Percentiles rank a stretch among this genome's conserved stretches.
These are phyloP conservation scores for Alternaria dauci DNA, from an alignment of 2,329 filamentous ascomycete genomes.

Conservation along the genomic window DNA sequence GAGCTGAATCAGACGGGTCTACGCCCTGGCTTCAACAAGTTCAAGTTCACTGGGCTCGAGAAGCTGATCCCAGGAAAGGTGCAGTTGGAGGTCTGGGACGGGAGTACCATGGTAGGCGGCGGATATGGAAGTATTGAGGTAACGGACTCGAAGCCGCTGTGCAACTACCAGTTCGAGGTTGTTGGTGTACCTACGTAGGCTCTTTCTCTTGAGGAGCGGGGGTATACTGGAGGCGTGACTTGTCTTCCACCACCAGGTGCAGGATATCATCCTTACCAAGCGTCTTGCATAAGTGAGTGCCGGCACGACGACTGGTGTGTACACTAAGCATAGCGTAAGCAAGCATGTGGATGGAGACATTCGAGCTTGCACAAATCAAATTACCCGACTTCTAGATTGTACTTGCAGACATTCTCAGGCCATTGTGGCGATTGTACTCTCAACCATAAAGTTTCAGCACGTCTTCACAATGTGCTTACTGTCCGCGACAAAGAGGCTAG, in stretches of 20 bases:
- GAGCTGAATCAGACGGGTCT: constrained; percentile 20
- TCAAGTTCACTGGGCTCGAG: constrained; percentile 28
- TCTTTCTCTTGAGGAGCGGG: not conserved
- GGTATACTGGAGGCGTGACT: no score
- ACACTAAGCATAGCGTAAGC: not conserved
- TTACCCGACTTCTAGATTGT: not conserved
- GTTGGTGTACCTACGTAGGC: not conserved
- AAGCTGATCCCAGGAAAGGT: constrained; percentile 30
- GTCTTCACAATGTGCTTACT: not conserved
- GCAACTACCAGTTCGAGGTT: constrained; percentile 29
- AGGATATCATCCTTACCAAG: no score
- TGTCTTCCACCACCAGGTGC: no score
- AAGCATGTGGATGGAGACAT: not conserved
- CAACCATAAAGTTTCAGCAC: not conserved
- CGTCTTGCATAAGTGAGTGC: no score
- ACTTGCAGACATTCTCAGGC: no score
- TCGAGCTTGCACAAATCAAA: not conserved
- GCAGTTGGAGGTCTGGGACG: constrained; percentile 37
- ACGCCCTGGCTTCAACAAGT: constrained; percentile 31
- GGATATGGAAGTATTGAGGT: constrained; percentile 25
- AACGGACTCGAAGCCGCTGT: constrained; percentile 9
- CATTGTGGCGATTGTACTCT: not conserved
- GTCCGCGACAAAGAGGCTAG: no score
- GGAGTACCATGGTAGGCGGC: constrained; percentile 29
- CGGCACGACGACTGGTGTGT: no score